These are phyloP conservation scores for Bretziella fagacearum DNA, from an alignment of 2,329 filamentous ascomycete genomes.

Conservation along the genomic window DNA sequence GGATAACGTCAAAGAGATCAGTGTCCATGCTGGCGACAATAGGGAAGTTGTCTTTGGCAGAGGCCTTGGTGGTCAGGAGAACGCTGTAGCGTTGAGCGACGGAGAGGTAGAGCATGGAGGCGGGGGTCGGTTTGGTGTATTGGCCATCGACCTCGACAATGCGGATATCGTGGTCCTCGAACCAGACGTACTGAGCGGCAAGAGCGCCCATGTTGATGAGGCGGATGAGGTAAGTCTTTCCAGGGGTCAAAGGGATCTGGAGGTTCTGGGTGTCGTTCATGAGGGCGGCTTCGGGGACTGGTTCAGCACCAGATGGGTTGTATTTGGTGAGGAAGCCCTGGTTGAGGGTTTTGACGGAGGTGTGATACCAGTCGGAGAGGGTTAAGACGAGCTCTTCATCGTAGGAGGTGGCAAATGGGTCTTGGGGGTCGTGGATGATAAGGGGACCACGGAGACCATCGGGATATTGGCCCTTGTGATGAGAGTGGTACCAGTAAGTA, in stretches of 20 bases:
- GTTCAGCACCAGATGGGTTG: conserved; percentile 43
- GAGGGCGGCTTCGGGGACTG: conserved; percentile 49
- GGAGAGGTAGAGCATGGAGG: conserved; percentile 47
- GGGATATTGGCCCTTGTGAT: conserved; percentile 49
- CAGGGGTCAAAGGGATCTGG: conserved; percentile 41
- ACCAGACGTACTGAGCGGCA: conserved; percentile 48
- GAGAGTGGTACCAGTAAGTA: conserved; percentile 68
- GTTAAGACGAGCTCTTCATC: conserved; percentile 49
- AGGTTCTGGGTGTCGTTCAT: conserved; percentile 54
- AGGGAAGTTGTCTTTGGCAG: conserved; percentile 42
- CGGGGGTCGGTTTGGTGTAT: conserved; percentile 43
- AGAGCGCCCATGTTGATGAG: conserved; percentile 61
- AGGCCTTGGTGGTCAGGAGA: conserved; percentile 44
- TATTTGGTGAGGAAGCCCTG: conserved; percentile 33
- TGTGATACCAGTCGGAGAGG: conserved; percentile 56
- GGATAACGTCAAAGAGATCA: conserved; percentile 49
- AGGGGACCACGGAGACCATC: conserved; percentile 50
- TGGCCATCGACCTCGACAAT: conserved; percentile 61
- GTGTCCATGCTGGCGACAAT: conserved; percentile 53
- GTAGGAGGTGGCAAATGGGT: conserved; percentile 39
- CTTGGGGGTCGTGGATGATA: conserved; percentile 44
- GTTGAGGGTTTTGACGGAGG: conserved; percentile 32
- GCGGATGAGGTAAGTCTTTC: conserved; percentile 56
- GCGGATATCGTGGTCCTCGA: conserved; percentile 48
- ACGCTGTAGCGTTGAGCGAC: conserved; percentile 51